Evolutionary conservation across 2,329 filamentous ascomycete genomes (phyloP).

Genomic region (Colletotrichum destructivum): DNA sequence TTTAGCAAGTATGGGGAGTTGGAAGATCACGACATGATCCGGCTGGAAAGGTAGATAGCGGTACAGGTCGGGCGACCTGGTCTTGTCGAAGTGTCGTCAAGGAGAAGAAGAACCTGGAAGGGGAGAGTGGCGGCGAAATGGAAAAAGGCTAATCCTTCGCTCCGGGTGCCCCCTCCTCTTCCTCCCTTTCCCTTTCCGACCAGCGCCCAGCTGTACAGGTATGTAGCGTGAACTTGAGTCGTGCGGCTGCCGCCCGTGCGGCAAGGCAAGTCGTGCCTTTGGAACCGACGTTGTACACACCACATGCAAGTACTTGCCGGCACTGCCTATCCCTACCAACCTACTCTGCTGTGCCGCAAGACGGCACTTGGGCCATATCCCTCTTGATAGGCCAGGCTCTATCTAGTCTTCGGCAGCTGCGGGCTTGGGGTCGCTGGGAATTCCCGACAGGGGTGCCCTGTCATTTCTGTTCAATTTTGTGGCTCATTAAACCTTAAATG

Average conservation of each 20-base stretch:
- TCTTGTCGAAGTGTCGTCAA: not conserved
- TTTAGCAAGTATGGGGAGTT: slow-evolving; percentile 7
- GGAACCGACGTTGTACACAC: not conserved
- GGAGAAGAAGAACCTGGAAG: slow-evolving; percentile 5
- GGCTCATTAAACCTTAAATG: slow-evolving; percentile 41
- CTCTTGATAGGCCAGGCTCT: not conserved
- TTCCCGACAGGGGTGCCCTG: slow-evolving; percentile 7
- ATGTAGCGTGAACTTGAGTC: slow-evolving; percentile 13
- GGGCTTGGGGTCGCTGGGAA: slow-evolving; percentile 20
- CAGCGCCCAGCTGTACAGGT: not conserved
- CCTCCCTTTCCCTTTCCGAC: not conserved
- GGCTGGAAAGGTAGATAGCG: not conserved
- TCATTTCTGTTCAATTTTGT: not conserved
- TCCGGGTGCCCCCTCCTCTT: not conserved
- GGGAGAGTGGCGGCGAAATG: not conserved
- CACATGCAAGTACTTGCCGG: too few species aligned
- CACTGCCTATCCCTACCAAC: not conserved
- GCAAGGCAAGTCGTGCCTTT: not conserved
- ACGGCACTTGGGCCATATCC: not conserved
- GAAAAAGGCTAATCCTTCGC: slow-evolving; percentile 6
- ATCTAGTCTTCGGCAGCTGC: slow-evolving; percentile 29
- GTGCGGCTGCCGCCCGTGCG: slow-evolving; percentile 1
- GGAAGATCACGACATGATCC: slow-evolving; percentile 22
- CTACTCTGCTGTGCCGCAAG: too few species aligned
- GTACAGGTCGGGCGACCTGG: not conserved